These are phyloP conservation scores for Maudiozyma serrabonitensis DNA, from an alignment of 805 yeast genomes.

Conservation along the genomic window DNA sequence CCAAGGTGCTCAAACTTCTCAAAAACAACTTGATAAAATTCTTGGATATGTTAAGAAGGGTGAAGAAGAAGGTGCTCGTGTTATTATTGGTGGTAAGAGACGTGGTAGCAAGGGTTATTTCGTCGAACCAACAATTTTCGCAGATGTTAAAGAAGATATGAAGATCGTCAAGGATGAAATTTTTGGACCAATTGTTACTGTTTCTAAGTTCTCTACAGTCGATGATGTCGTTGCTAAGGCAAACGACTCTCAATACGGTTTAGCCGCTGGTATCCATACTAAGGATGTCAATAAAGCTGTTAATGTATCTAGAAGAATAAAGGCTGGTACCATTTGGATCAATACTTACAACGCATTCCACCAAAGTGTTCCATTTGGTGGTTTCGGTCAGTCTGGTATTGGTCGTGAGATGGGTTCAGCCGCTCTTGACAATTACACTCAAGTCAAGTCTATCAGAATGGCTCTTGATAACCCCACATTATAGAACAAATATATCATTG, in stretches of 20 bases:
- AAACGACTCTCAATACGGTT: conserved; percentile 75
- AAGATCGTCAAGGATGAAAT: conserved; percentile 67
- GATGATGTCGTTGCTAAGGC: conserved; percentile 75
- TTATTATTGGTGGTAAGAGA: conserved; percentile 64
- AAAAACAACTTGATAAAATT: conserved; percentile 68
- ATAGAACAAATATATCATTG: neutral
- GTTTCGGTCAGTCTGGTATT: conserved; percentile 80
- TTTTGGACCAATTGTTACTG: conserved; percentile 86
- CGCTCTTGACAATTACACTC: conserved; percentile 78
- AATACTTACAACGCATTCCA: conserved; percentile 88
- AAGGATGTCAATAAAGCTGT: conserved; percentile 63
- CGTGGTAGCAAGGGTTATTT: conserved; percentile 54
- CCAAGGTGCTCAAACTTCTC: conserved; percentile 91
- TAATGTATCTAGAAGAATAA: conserved; percentile 60
- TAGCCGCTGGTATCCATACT: conserved; percentile 88
- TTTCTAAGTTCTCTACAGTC: conserved; percentile 68
- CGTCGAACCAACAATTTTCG: conserved; percentile 64
- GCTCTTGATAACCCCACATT: conserved; percentile 6
- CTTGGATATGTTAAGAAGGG: conserved; percentile 70
- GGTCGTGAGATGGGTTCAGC: conserved; percentile 92
- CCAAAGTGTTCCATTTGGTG: conserved; percentile 85
- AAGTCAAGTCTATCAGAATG: conserved; percentile 62
- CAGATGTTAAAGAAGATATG: conserved; percentile 60
- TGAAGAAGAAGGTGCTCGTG: conserved; percentile 71
- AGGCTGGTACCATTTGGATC: conserved; percentile 88